A percentile compares a stretch with the other conserved stretches of the same genome.
phyloP scores from a whole-genome alignment of 306 rosid genomes.

The Quercus engelmannii region DNA sequence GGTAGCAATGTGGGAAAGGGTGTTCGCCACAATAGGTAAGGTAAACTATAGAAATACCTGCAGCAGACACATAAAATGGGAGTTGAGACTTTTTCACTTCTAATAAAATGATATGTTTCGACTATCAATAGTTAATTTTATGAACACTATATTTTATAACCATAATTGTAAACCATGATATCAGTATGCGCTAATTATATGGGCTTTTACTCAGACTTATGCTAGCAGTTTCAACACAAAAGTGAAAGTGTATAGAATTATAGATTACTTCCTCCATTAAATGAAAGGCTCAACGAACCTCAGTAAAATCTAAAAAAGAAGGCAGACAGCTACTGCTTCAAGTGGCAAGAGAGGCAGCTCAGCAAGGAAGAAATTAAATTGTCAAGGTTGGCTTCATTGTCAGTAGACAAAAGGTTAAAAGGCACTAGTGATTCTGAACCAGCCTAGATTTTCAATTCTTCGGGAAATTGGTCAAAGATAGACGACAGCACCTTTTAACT shows the following conservation, averaged over 20 bases:
- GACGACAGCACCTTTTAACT: too few species aligned
- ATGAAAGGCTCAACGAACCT: not conserved
- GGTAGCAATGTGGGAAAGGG: conserved; percentile 56
- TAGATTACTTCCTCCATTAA: not conserved
- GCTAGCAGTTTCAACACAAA: not conserved
- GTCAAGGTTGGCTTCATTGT: too few species aligned
- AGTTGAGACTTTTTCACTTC: conserved; percentile 14
- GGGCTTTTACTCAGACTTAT: not conserved
- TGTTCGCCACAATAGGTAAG: conserved; percentile 83
- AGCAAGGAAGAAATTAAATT: too few species aligned
- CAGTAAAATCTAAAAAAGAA: not conserved
- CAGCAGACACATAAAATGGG: conserved; percentile 19
- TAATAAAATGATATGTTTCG: not conserved
- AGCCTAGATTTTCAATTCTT: too few species aligned
- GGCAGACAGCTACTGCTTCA: not conserved
- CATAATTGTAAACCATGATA: not conserved
- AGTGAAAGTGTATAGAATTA: not conserved
- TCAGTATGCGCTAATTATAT: not conserved
- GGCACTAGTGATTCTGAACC: too few species aligned
- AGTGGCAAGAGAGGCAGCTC: too few species aligned
- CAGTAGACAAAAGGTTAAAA: too few species aligned
- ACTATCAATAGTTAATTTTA: not conserved
- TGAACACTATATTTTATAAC: not conserved
- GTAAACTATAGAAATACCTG: conserved; percentile 91
- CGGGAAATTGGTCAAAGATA: too few species aligned